Evolutionary conservation across 257 asterid genomes (phyloP).

Genomic region (Haberlea rhodopensis): DNA sequence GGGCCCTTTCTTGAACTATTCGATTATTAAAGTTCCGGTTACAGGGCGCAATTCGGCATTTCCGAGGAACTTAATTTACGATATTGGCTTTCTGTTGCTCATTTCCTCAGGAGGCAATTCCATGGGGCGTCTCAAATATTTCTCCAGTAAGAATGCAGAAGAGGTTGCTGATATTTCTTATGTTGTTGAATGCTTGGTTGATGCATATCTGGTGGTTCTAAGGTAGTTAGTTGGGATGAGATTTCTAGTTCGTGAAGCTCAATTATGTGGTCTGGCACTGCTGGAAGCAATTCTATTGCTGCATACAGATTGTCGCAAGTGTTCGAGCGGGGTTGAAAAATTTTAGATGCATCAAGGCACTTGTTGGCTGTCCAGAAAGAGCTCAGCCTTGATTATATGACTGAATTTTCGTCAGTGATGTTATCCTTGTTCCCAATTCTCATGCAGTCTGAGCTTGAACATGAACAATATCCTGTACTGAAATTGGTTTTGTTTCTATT

Average conservation of each 20-base stretch:
- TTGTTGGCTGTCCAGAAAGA: constrained; percentile 74
- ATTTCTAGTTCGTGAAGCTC: constrained; percentile 66
- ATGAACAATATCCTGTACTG: constrained; percentile 67
- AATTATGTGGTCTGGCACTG: constrained; percentile 63
- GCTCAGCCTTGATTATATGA: constrained; percentile 61
- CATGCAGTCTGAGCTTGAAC: constrained; percentile 75
- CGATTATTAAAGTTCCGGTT: constrained; percentile 47
- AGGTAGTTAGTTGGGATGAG: constrained; percentile 62
- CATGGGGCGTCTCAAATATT: constrained; percentile 54
- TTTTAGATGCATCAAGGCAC: constrained; percentile 56
- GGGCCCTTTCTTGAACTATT: constrained; percentile 71
- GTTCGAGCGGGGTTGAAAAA: constrained; percentile 59
- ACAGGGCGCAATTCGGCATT: constrained; percentile 43
- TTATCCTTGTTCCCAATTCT: constrained; percentile 59
- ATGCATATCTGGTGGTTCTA: constrained; percentile 69
- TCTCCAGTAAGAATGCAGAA: constrained; percentile 60
- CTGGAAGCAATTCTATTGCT: constrained; percentile 56
- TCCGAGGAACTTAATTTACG: constrained; percentile 54
- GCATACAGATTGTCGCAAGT: constrained; percentile 45
- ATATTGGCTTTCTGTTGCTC: constrained; percentile 73
- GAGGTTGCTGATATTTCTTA: constrained; percentile 45
- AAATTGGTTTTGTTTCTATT: constrained; percentile 58
- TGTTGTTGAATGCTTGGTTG: constrained; percentile 57
- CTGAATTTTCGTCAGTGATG: constrained; percentile 50
- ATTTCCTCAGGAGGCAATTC: constrained; percentile 64